These are phyloP conservation scores for Clavariopsis aquatica DNA, from an alignment of 495 filamentous ascomycete species.

Conservation along the genomic window DNA sequence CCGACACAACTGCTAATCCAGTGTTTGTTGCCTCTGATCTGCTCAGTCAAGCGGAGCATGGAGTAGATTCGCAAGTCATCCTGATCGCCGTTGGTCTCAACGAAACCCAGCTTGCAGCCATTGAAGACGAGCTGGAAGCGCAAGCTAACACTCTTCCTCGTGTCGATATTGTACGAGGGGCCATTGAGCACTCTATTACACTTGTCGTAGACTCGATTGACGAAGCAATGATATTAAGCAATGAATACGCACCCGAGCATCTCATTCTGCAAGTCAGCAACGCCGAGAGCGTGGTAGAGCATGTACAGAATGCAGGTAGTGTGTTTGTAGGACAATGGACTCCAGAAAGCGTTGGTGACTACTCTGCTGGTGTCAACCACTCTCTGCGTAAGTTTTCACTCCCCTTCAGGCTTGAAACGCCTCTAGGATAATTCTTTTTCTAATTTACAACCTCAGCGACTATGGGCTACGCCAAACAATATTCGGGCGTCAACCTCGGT, in stretches of 20 bases:
- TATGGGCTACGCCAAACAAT: constrained; percentile 96
- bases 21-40: constrained; percentile 95
- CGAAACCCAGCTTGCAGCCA: constrained; percentile 69
- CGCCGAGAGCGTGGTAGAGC: constrained; percentile 67
- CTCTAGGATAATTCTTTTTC: too few relatives aligned
- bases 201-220: constrained; percentile 76
- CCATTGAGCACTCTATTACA: constrained; percentile 87
- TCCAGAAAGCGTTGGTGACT: constrained; percentile 94
- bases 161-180: constrained; percentile 89
- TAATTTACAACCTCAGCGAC: constrained; percentile 62
- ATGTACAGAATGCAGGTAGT: constrained; percentile 91
- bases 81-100: constrained; percentile 80
- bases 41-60: constrained; percentile 94
- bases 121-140: constrained; percentile 85
- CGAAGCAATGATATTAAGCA: constrained; percentile 85
- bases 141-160: constrained; percentile 88
- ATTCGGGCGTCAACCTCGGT: constrained; percentile 92
- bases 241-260: constrained; percentile 96
- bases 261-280: constrained; percentile 85
- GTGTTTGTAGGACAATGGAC: constrained; percentile 97
- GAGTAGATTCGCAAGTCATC: constrained; percentile 91
- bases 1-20: constrained; percentile 86
- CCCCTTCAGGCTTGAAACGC: neutral
- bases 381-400: constrained; percentile 78
- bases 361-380: constrained; percentile 97